Percentiles rank a stretch among this genome's conserved stretches.
Evolutionary conservation across 2,329 filamentous ascomycete species (phyloP).

Genomic region (Lachnellula occidentalis): DNA sequence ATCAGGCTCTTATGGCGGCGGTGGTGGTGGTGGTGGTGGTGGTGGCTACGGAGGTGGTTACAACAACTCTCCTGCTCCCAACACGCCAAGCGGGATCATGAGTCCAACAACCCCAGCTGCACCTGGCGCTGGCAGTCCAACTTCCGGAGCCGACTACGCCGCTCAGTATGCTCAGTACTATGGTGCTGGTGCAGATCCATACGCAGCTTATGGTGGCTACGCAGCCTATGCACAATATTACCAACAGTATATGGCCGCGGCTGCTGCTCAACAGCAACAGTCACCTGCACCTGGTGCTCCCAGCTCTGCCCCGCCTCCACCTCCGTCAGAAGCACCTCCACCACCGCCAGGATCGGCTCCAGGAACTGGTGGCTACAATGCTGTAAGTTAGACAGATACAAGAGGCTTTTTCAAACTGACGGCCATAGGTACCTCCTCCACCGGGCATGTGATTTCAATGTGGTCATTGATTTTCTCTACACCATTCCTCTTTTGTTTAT

Average conservation of each 20-base stretch:
- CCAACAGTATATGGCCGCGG: constrained; percentile 60
- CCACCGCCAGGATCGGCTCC: constrained; percentile 53
- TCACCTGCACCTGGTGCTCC: constrained; percentile 39
- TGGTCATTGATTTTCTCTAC: not conserved
- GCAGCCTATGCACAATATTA: constrained; percentile 70
- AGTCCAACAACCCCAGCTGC: constrained; percentile 38
- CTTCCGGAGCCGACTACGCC: constrained; percentile 58
- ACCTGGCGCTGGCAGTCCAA: constrained; percentile 39
- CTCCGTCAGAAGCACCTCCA: constrained; percentile 52
- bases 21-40: constrained; percentile 31
- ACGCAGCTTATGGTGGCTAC: constrained; percentile 87
- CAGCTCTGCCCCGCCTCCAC: constrained; percentile 49
- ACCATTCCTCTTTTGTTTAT: constrained; percentile 1
- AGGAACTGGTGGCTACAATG: constrained; percentile 53
- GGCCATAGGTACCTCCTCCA: constrained; percentile 42
- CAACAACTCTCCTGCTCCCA: constrained; percentile 29
- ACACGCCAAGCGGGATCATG: constrained; percentile 29
- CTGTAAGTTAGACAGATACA: constrained; percentile 34
- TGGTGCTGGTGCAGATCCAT: constrained; percentile 63
- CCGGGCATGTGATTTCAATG: constrained; percentile 41
- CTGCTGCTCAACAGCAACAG: constrained; percentile 42
- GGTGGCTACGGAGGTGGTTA: constrained; percentile 38
- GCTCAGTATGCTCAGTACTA: constrained; percentile 85
- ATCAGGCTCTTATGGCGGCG: constrained; percentile 36
- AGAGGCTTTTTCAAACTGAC: constrained; percentile 6